Evolutionary conservation across 1,284 basidiomycete genomes (phyloP).

Genomic region (Apiotrichum mycotoxinovorans): DNA sequence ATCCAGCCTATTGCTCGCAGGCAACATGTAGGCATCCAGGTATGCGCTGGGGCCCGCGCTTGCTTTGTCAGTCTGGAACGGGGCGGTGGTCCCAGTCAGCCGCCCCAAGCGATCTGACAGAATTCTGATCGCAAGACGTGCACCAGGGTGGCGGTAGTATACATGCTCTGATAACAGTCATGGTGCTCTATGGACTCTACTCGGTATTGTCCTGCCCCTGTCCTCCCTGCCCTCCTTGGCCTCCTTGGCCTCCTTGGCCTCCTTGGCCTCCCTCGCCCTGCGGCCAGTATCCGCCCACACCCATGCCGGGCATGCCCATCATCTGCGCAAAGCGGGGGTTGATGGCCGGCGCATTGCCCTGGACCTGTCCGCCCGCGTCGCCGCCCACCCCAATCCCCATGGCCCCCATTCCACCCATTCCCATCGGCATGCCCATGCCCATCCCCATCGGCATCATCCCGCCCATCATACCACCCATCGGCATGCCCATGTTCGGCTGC

Average conservation of each 20-base stretch:
- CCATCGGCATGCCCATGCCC: slow-evolving; percentile 11
- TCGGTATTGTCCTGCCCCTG: background rate
- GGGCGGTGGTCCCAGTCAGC: too few species aligned
- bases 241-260: too few species aligned
- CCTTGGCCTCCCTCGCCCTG: background rate
- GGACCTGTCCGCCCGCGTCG: slow-evolving; percentile 7
- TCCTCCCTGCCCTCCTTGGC: too few species aligned
- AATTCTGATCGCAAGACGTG: too few species aligned
- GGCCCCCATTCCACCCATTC: slow-evolving; percentile 2
- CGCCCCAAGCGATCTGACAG: too few species aligned
- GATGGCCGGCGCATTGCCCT: slow-evolving; percentile 34
- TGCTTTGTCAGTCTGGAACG: too few species aligned
- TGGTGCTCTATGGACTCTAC: background rate
- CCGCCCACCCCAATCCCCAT: slow-evolving; percentile 3
- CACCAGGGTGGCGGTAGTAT: too few species aligned
- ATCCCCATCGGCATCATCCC: slow-evolving; percentile 2
- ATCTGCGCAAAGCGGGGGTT: slow-evolving; percentile 45
- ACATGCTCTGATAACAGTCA: too few species aligned
- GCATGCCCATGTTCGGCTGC: slow-evolving; percentile 13
- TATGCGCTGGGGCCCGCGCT: too few species aligned
- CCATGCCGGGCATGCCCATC: slow-evolving; percentile 2
- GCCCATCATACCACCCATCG: slow-evolving; percentile 9
- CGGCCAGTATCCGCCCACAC: slow-evolving; percentile 1
- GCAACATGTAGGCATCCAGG: too few species aligned
- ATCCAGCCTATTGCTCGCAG: too few species aligned